Evolutionary conservation across 345 rosid species (phyloP).

Genomic region (Eucalyptus cloeziana): DNA sequence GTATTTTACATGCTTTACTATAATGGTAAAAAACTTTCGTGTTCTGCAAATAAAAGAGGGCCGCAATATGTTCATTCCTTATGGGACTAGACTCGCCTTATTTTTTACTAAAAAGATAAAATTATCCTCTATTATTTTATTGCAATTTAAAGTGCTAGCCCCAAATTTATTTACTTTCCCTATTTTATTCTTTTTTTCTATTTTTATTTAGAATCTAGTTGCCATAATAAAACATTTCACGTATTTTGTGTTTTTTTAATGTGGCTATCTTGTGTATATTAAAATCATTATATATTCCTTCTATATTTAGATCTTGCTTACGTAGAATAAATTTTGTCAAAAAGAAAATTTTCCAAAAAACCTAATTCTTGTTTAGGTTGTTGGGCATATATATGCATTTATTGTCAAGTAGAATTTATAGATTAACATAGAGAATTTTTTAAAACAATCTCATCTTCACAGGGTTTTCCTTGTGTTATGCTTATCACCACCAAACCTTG

Average conservation of each 20-base stretch:
- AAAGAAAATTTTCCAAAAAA: neutral
- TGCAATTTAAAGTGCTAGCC: neutral
- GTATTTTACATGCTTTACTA: neutral
- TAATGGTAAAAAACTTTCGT: neutral
- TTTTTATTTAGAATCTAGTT: too few species aligned
- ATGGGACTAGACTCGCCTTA: neutral
- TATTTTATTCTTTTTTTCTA: too few species aligned
- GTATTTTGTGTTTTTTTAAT: neutral
- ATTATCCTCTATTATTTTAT: neutral
- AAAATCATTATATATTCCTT: neutral
- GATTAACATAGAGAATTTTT: neutral
- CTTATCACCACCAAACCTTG: neutral
- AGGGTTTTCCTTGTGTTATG: neutral
- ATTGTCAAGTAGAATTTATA: neutral
- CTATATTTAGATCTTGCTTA: neutral
- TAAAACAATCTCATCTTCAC: neutral
- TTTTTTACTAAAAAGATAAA: neutral
- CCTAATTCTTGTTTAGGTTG: neutral
- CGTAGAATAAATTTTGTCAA: neutral
- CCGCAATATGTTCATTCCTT: neutral
- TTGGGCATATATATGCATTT: neutral
- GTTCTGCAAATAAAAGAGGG: neutral
- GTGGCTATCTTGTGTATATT: neutral
- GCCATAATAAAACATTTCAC: neutral
- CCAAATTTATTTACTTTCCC: neutral